Evolutionary conservation across 1,139 yeast species (phyloP).

Genomic region (Sugiyamaella japonica): DNA sequence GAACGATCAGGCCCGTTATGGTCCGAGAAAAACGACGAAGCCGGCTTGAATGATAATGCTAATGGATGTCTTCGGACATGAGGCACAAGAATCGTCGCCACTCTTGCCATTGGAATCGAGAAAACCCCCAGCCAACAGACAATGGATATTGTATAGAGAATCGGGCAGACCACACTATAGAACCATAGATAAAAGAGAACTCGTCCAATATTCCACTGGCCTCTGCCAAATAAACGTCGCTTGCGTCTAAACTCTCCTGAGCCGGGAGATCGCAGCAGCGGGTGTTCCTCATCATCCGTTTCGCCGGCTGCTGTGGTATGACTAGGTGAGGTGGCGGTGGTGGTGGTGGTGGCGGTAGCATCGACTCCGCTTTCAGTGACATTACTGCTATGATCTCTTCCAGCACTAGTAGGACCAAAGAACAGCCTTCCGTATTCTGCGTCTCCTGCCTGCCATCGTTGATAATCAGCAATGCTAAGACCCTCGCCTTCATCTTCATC

Average conservation of each 20-base stretch:
- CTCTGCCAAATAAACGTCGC: slow-evolving; percentile 82
- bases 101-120: slow-evolving; percentile 91
- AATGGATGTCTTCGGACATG: slow-evolving; percentile 90
- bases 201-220: slow-evolving; percentile 87
- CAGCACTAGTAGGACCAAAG: slow-evolving; percentile 56
- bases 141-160: slow-evolving; percentile 55
- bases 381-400: slow-evolving; percentile 4
- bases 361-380: neutral
- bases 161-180: slow-evolving; percentile 69
- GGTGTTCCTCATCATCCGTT: slow-evolving; percentile 25
- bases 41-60: slow-evolving; percentile 70
- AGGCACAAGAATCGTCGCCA: slow-evolving; percentile 61
- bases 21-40: slow-evolving; percentile 45
- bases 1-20: slow-evolving; percentile 24
- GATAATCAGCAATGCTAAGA: slow-evolving; percentile 77
- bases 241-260: slow-evolving; percentile 29
- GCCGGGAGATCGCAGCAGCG: slow-evolving; percentile 21
- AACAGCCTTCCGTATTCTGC: slow-evolving; percentile 59
- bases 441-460: slow-evolving; percentile 83
- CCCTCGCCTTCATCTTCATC: slow-evolving; percentile 91
- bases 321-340: slow-evolving; percentile 4
- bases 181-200: slow-evolving; percentile 73
- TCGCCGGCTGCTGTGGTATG: slow-evolving; percentile 11
- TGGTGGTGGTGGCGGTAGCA: slow-evolving; percentile 2
- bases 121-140: slow-evolving; percentile 82